Percentiles rank a stretch among this genome's conserved stretches.
Conservation (phyloP, 2,329 filamentous ascomycete species). For the Venturia carpophila region DNA sequence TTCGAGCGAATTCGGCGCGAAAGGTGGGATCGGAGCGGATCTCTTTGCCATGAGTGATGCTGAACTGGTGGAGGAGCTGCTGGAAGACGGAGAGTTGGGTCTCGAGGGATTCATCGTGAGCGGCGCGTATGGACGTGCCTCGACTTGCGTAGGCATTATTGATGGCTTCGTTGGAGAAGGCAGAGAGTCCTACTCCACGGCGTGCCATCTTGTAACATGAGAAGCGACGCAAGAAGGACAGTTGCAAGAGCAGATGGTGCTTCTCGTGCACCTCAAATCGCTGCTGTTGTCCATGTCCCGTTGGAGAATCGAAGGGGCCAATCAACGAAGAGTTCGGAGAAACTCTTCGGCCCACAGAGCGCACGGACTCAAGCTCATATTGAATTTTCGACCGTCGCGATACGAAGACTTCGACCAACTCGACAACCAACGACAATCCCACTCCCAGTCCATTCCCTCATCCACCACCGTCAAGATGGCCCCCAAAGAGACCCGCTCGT, state of each 20-base stretch:
- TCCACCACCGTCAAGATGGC: conserved; percentile 14
- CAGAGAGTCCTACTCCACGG: conserved; percentile 78
- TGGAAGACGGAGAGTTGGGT: conserved; percentile 96
- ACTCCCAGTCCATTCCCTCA: conserved; percentile 8
- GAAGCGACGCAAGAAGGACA: not conserved
- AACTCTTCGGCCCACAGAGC: not conserved
- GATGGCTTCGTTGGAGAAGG: conserved; percentile 77
- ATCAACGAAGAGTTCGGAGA: conserved; percentile 7
- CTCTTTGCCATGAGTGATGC: conserved; percentile 86
- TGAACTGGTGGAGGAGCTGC: conserved; percentile 89
- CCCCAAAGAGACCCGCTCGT: conserved; percentile 16
- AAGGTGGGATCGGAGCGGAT: conserved; percentile 94
- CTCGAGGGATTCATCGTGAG: conserved; percentile 76
- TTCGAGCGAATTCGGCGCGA: conserved; percentile 92
- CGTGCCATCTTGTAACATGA: conserved; percentile 33
- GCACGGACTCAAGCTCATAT: conserved; percentile 1
- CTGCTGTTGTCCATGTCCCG: not conserved
- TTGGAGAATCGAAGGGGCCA: not conserved
- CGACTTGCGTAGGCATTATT: conserved; percentile 86
- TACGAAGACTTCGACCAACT: not conserved
- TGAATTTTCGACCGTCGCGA: not conserved
- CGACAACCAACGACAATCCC: not conserved
- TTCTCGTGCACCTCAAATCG: not conserved
- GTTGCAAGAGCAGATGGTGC: not conserved
- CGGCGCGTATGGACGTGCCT: conserved; percentile 75